Percentiles rank a stretch among this genome's conserved stretches.
These are phyloP conservation scores for Quercus glauca DNA, from an alignment of 306 rosid species.

Conservation along the genomic window DNA sequence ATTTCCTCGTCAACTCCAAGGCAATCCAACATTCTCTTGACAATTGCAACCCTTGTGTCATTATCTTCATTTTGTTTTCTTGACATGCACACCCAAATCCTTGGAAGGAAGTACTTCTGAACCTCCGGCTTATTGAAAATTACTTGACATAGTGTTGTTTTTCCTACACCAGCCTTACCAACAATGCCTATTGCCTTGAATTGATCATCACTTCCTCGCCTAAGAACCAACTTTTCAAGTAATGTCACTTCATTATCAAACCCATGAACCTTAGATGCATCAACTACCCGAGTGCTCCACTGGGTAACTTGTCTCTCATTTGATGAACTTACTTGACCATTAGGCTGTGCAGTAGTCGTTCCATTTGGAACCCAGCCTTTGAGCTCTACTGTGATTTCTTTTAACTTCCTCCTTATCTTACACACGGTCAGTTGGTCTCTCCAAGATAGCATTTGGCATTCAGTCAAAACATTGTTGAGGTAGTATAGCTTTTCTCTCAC, in stretches of 20 bases:
- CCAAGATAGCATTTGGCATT: conserved; percentile 2
- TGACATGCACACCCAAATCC: conserved; percentile 31
- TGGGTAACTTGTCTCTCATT: neutral
- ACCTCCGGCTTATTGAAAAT: conserved; percentile 16
- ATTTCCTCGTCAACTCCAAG: conserved; percentile 19
- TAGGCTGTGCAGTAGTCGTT: neutral
- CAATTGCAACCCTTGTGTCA: neutral
- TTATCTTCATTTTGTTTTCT: neutral
- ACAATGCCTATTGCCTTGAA: conserved; percentile 20
- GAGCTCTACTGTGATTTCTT: neutral
- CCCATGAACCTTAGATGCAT: conserved; percentile 13
- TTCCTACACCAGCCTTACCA: conserved; percentile 15
- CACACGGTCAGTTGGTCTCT: neutral
- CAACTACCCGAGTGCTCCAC: neutral
- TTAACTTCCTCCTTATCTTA: neutral
- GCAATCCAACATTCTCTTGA: neutral
- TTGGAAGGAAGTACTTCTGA: conserved; percentile 9
- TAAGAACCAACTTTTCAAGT: conserved; percentile 2
- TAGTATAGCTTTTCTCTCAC: neutral
- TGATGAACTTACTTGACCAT: neutral
- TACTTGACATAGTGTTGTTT: conserved; percentile 15
- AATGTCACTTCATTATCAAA: conserved; percentile 11
- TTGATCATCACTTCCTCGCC: neutral
- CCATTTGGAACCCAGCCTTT: neutral
- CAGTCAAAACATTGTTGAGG: conserved; percentile 9